Evolutionary conservation across 1,139 yeast species (phyloP).

Genomic region (Neolecta irregularis): DNA sequence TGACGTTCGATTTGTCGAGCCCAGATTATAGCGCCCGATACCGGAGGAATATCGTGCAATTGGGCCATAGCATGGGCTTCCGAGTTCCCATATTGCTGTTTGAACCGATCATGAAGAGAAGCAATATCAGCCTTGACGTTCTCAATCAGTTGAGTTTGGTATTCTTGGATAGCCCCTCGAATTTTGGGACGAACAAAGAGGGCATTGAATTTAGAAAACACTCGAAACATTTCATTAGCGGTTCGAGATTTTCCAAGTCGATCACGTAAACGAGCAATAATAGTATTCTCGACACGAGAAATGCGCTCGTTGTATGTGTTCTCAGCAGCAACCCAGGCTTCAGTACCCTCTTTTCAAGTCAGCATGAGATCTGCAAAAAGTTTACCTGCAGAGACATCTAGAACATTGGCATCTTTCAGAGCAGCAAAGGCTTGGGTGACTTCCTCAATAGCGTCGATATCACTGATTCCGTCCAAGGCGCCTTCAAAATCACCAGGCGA

Average conservation of each 20-base stretch:
- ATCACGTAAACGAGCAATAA: slow-evolving; percentile 29
- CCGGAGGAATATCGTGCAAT: slow-evolving; percentile 33
- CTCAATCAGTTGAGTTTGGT: slow-evolving; percentile 35
- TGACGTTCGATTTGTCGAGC: slow-evolving; percentile 34
- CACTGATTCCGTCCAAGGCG: slow-evolving; percentile 3
- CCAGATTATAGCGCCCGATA: slow-evolving; percentile 37
- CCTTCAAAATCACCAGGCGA: slow-evolving; percentile 10
- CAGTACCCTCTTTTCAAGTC: slow-evolving; percentile 25
- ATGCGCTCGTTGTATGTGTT: slow-evolving; percentile 30
- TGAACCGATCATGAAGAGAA: slow-evolving; percentile 29
- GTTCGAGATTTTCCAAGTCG: slow-evolving; percentile 28
- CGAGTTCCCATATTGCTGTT: slow-evolving; percentile 24
- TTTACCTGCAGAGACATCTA: slow-evolving; percentile 27
- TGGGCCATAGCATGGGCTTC: slow-evolving; percentile 25
- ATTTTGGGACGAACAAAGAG: slow-evolving; percentile 37
- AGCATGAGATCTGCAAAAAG: slow-evolving; percentile 14
- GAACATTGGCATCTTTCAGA: slow-evolving; percentile 26
- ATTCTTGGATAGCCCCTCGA: slow-evolving; percentile 40
- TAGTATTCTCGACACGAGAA: slow-evolving; percentile 31
- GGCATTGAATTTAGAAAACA: slow-evolving; percentile 35
- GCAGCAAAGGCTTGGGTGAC: slow-evolving; percentile 32
- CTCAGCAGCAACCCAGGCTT: slow-evolving; percentile 30
- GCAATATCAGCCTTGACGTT: slow-evolving; percentile 35
- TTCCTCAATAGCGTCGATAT: slow-evolving; percentile 20
- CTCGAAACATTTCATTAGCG: slow-evolving; percentile 36